Percentiles rank a stretch among this genome's conserved stretches.
phyloP scores from a whole-genome alignment of 163 green algal species.

The Volvox carteri region DNA sequence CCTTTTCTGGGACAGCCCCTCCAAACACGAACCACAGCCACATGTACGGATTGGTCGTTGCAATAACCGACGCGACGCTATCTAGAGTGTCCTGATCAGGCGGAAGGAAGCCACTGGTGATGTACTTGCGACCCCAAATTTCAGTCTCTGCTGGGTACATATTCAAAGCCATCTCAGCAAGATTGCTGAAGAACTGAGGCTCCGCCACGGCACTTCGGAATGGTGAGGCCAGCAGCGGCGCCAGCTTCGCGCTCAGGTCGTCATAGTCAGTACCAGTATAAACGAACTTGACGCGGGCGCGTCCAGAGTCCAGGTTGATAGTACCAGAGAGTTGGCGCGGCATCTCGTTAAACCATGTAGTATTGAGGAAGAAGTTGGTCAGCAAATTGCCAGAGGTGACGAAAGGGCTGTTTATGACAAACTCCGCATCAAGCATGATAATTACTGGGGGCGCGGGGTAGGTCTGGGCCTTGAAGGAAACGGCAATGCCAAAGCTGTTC shows the following conservation, averaged over 20 bases:
- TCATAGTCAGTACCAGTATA: neutral
- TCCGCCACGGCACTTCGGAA: neutral
- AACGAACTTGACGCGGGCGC: neutral
- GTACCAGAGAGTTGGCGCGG: neutral
- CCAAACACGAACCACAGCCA: constrained; percentile 32
- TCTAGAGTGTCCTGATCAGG: neutral
- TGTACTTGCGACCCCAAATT: constrained; percentile 26
- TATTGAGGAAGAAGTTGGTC: constrained; percentile 7
- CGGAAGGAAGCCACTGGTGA: constrained; percentile 25
- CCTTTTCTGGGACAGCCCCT: neutral
- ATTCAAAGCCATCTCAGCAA: neutral
- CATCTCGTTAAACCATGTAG: neutral
- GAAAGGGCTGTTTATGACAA: neutral
- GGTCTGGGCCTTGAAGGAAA: constrained; percentile 24
- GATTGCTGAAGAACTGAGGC: neutral
- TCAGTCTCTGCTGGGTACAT: neutral
- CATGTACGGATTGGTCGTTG: neutral
- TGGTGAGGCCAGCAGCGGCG: neutral
- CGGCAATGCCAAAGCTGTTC: constrained; percentile 24
- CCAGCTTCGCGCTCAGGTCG: neutral
- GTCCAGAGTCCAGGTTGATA: neutral
- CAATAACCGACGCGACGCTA: neutral
- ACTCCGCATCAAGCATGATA: neutral
- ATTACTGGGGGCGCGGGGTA: constrained; percentile 16
- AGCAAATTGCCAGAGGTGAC: neutral